phyloP scores from a whole-genome alignment of 2,329 filamentous ascomycete species.

The Epichloe sibirici region DNA sequence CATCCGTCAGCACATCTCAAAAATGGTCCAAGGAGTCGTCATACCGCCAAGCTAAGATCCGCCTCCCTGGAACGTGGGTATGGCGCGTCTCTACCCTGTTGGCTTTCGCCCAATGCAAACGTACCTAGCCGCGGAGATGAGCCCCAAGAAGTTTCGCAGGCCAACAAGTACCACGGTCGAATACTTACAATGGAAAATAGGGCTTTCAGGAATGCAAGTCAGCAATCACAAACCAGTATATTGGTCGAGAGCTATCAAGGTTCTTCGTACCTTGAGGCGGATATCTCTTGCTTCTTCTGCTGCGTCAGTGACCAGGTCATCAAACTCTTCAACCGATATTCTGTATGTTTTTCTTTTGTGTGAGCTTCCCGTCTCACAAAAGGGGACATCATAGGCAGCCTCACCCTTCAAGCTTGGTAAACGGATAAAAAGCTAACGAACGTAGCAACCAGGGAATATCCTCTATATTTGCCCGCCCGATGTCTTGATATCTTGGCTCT shows the following conservation, averaged over 20 bases:
- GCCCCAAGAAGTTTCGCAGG: background rate
- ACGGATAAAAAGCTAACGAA: constrained; percentile 44
- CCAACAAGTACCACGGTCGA: background rate
- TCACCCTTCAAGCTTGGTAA: constrained; percentile 37
- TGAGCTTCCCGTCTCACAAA: background rate
- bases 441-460: constrained; percentile 42
- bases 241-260: background rate
- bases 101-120: constrained; percentile 52
- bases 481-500: constrained; percentile 40
- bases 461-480: constrained; percentile 40
- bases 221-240: background rate
- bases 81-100: constrained; percentile 8
- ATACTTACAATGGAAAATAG: constrained; percentile 48
- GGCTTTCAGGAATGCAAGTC: constrained; percentile 26
- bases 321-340: constrained; percentile 45
- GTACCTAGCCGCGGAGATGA: constrained; percentile 30
- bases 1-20: background rate
- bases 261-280: constrained; percentile 36
- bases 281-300: constrained; percentile 40
- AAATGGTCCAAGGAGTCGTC: background rate
- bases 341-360: constrained; percentile 19
- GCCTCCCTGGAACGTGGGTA: background rate
- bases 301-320: constrained; percentile 44
- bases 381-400: constrained; percentile 9
- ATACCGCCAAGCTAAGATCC: background rate